A percentile compares a stretch with the other conserved stretches of the same genome.
These are phyloP conservation scores for Coniochaeta sp. DNA, from an alignment of 2,329 filamentous ascomycete species.

Conservation along the genomic window DNA sequence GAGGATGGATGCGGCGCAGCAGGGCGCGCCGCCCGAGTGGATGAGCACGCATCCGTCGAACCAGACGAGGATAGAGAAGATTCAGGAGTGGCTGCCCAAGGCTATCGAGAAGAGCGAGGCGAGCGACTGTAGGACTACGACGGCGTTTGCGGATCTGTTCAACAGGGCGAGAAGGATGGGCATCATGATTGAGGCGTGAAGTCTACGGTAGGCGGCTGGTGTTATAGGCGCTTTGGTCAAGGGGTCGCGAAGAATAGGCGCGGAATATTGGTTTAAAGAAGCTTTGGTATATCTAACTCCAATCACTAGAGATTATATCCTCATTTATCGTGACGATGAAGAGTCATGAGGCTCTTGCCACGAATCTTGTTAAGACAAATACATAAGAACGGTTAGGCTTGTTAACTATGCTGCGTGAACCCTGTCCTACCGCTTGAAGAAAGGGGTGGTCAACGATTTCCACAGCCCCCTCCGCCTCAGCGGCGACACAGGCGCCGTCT, in stretches of 20 bases:
- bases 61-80: conserved; percentile 56
- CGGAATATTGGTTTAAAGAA: background rate
- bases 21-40: conserved; percentile 56
- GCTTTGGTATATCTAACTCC: background rate
- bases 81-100: conserved; percentile 53
- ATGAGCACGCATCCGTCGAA: conserved; percentile 71
- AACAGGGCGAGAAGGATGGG: conserved; percentile 35
- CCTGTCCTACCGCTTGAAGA: conserved; percentile 4
- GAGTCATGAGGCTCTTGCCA: too few species aligned
- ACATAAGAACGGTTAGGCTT: too few species aligned
- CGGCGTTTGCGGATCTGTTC: conserved; percentile 45
- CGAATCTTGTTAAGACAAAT: too few species aligned
- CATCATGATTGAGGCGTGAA: conserved; percentile 14
- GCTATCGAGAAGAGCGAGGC: conserved; percentile 44
- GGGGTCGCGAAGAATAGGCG: background rate
- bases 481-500: conserved; percentile 1
- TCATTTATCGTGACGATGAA: background rate
- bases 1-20: conserved; percentile 49
- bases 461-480: conserved; percentile 10
- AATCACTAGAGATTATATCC: background rate
- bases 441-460: conserved; percentile 9
- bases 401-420: too few species aligned
- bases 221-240: background rate
- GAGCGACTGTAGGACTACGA: conserved; percentile 46
- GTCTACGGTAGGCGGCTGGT: background rate